Evolutionary conservation across 2,329 filamentous ascomycete species (phyloP).

Genomic region (Diaporthe sp.): DNA sequence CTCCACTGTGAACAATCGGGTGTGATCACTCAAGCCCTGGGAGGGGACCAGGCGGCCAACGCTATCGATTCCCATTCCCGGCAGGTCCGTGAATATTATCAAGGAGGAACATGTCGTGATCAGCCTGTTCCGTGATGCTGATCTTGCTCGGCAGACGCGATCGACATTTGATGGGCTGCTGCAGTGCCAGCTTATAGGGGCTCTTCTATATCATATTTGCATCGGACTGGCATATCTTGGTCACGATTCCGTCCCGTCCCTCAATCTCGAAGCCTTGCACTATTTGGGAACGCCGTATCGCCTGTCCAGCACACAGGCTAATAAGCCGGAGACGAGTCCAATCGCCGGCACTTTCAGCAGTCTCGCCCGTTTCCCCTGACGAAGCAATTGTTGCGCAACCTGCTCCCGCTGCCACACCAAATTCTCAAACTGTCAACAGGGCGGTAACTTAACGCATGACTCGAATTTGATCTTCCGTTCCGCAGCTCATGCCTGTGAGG

Average conservation of each 20-base stretch:
- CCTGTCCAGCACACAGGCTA: neutral
- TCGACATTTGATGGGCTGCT: slow-evolving; percentile 15
- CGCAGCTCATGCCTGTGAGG: slow-evolving; percentile 21
- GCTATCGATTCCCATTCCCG: neutral
- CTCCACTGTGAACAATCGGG: neutral
- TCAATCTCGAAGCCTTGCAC: neutral
- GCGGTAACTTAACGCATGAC: slow-evolving; percentile 10
- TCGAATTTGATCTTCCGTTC: slow-evolving; percentile 24
- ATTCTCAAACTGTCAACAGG: neutral
- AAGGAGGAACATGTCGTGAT: neutral
- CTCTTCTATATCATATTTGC: slow-evolving; percentile 10
- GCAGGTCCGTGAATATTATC: neutral
- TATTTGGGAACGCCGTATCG: neutral
- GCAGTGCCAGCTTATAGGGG: slow-evolving; percentile 1
- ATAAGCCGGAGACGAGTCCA: neutral
- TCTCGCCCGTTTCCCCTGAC: neutral
- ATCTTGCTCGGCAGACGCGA: slow-evolving; percentile 33
- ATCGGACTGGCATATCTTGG: slow-evolving; percentile 17
- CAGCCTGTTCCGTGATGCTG: slow-evolving; percentile 29
- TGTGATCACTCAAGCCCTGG: neutral
- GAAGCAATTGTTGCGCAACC: neutral
- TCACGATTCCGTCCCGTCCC: neutral
- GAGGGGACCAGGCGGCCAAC: neutral
- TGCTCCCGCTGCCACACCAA: neutral
- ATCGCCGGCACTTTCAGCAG: neutral